Evolutionary conservation across 2,329 filamentous ascomycete species (phyloP), one percentile per base, ranked within the genome.

Genomic region (Alternaria arbusti): DNA sequence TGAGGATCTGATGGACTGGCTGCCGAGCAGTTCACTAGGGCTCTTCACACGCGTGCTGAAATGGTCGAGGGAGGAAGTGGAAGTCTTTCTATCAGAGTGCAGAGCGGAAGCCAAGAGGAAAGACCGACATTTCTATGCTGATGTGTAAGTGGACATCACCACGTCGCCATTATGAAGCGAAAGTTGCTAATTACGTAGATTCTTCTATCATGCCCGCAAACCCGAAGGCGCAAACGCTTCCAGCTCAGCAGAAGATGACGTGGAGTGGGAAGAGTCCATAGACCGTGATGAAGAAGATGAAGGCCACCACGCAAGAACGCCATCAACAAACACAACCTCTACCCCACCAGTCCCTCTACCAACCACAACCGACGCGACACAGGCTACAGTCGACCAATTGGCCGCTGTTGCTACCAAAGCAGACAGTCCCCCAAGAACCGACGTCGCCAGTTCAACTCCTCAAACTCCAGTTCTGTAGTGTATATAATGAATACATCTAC

Each of bases 31-130:
- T 36, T 69, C 72, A 1, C 55, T 78, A 11, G 66, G 68, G 1
- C 58, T 78, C 4, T 78, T 78, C 28, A 77, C 74, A 0, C 65
- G 70, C n/a, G 67, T 76, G 9, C 50, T 76, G 17, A 66, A 69
- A 20, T 77, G 73, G 74, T 71, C 65, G 8, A 60, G 70, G 25
- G 72, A 75, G 6, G 71, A 74, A 40, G 70, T 78, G 0, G 74
- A 78, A 43, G 56, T 78, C 0, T 74, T 78, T 28, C 47, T 77
- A 11, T 60, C 72, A 0, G 67, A 70, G n/a, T 73, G 73, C 15
- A 68, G 75, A 54, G 68, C 63, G 6, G 74, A 78, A 28, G 52
- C 70, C 4, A 75, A 68, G 46, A 54, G 73, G 20, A 75, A 71
- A 22, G 68, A 71, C 46, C 63, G 70, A 4, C 70, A 77, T 55